Percentiles rank a stretch among this genome's conserved stretches.
Conservation (phyloP, 176 grass and related monocot genomes). For the Oryza coarctata region DNA sequence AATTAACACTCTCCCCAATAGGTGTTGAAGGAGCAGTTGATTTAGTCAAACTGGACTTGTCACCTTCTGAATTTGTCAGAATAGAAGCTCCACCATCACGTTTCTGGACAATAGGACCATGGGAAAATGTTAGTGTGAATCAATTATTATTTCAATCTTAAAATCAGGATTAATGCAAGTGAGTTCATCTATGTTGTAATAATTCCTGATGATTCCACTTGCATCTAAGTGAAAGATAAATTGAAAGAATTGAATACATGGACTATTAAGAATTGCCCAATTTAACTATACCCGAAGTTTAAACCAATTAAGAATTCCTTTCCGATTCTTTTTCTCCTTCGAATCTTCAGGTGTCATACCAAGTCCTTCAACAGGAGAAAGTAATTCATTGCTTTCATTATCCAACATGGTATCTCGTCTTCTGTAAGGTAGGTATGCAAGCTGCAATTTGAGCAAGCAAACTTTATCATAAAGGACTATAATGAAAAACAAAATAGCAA, state of each 20-base stretch:
- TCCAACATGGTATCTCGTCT: constrained; percentile 92
- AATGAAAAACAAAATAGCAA: constrained; percentile 34
- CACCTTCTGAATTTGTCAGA: constrained; percentile 78
- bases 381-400: constrained; percentile 79
- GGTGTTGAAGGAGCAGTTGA: constrained; percentile 78
- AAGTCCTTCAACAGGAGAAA: constrained; percentile 77
- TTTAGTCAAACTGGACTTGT: constrained; percentile 83
- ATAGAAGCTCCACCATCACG: constrained; percentile 62
- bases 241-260: neutral
- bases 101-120: constrained; percentile 48
- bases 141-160: constrained; percentile 13
- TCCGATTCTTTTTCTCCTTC: constrained; percentile 88
- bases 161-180: neutral
- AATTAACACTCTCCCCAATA: constrained; percentile 79
- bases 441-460: constrained; percentile 55
- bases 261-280: neutral
- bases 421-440: constrained; percentile 94
- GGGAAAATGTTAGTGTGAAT: neutral
- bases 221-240: neutral
- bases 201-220: neutral
- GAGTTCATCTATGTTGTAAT: constrained; percentile 3
- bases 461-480: constrained; percentile 21
- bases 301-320: constrained; percentile 98
- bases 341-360: constrained; percentile 75
- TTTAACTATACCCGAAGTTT: constrained; percentile 72